Base-by-base conservation (phyloP, 192 early-diverging fungal genomes). In the Umbelopsis vinacea region DNA sequence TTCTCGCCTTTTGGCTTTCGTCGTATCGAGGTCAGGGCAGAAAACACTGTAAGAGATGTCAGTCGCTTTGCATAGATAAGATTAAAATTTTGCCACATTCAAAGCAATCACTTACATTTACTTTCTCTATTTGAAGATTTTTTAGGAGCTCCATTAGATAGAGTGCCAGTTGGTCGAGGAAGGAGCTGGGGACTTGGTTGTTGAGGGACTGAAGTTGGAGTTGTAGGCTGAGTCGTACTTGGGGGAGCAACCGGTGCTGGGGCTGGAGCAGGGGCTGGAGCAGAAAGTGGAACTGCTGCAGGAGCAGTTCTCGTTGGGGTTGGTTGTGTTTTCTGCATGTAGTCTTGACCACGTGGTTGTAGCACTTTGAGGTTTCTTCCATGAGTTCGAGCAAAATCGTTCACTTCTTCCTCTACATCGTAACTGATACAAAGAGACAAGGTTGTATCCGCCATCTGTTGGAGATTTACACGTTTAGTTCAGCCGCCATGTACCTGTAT, bases 401-500 rank as follows among this genome's bases (percentile, higher is more conserved):
- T 35, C 19, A 63, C 33, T n/a, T 63, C 57, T 8, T 63, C 29
- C 11, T 63, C 57, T 2, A 29, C 24, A 4, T 29, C 57, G n/a
- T 63, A 70, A 10, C 35, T 52, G 10, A 83, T 84, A 63, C 79
- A 78, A 29, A 54, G 24, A 4, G 71, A 38, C 24, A 66, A 37
- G 0, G 71, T 72, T 29, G 15, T 22, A 66, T 66, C 48, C 24
- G 71, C 71, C 43, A 72, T 72, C 70, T 71, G 54, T 43, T n/a
- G 52, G 4, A 43, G 5, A 4, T 43, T 50, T 50, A 15, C 48
- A 17, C 6, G n/a, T 50, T 50, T 4, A 70, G 29, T 21, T 17
- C 40, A 35, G 14, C 52, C 26, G 52, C 40, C 40, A 43, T 43
- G 11, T n/a, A n/a, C n/a, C n/a, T n/a, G n/a, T n/a, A n/a, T n/a